These are phyloP conservation scores for Dictyophora rubrovolvata DNA, from an alignment of 768 basidiomycete species.

Conservation along the genomic window DNA sequence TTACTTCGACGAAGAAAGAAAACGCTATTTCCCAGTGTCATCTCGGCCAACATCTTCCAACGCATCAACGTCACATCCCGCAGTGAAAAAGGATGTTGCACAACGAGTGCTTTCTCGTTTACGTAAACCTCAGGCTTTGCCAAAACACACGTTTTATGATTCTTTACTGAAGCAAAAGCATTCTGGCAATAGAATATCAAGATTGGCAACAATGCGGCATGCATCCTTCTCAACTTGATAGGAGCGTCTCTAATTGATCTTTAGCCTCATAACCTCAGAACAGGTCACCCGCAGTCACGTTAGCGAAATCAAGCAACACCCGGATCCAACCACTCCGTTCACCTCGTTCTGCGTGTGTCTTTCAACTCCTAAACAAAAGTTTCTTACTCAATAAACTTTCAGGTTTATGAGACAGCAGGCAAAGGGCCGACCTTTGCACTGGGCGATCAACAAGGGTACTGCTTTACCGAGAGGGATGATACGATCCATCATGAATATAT, in stretches of 20 bases:
- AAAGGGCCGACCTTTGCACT: background rate
- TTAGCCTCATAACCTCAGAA: background rate
- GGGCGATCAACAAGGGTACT: conserved; percentile 1
- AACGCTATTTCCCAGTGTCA: conserved; percentile 48
- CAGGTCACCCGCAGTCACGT: background rate
- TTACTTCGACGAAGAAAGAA: conserved; percentile 40
- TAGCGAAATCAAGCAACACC: background rate
- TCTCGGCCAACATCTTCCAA: conserved; percentile 15
- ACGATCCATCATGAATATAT: background rate
- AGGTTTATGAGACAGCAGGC: background rate
- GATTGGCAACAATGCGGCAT: background rate
- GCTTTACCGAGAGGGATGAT: background rate
- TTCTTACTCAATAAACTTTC: background rate
- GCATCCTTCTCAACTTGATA: background rate
- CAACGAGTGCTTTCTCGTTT: background rate
- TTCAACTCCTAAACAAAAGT: background rate
- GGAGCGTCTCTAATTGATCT: background rate
- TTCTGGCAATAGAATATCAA: background rate
- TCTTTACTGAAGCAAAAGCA: background rate
- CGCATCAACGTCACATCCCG: background rate
- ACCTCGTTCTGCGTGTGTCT: conserved; percentile 3
- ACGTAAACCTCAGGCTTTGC: background rate
- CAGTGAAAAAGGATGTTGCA: background rate
- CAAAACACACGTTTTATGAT: background rate
- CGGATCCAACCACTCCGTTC: background rate